Base-by-base conservation (phyloP, 2,329 filamentous ascomycete species). In the Trichoderma sp. region DNA sequence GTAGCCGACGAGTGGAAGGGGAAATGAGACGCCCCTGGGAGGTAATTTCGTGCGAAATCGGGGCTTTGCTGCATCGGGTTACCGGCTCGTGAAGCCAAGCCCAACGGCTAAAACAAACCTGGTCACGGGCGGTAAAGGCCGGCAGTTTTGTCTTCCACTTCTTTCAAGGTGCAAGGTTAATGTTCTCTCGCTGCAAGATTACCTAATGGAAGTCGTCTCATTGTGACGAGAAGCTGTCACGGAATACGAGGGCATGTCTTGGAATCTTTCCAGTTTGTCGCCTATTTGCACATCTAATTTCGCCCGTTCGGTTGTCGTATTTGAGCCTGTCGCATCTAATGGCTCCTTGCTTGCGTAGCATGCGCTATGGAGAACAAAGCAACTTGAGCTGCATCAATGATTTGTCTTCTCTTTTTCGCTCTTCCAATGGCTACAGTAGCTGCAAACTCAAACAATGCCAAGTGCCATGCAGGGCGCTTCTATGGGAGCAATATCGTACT, bases 1-100 rank as follows among this genome's bases (percentile, higher is more conserved):
- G 21, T 27, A 21, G 27, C 18, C 56, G 14, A 33, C 29, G 11
- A n/a, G 4, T 35, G 35, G 18, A 31, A 56, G 41, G 62, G 62
- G 71, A 74, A 66, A 74, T 74, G 71, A 74, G 50, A n/a, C 41
- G 24, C 69, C 66, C 62, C 45, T 41, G 71, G 45, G 62, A 65
- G 27, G 71, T 62, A 74, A 74, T 74, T 66, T 74, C 71, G 62
- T 29, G 31, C 50, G 33, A 45, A 66, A 74, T 66, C 60, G 71
- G 62, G 59, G 31, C 69, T 21, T 72, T 72, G 24, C 69, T 72
- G 56, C 59, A 72, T 64, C 69, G 38, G 69, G 69, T 41, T 60
- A 50, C 69, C 27, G 56, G 68, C 53, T 21, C 27, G 24, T 24
- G 41, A 64, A 72, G 69, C 69, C 71, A 63, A 74, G 71, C 60